Percentiles rank a stretch among this genome's conserved stretches.
Evolutionary conservation across 2,329 filamentous ascomycete genomes (phyloP).

Genomic region (Aspergillus jensenii): DNA sequence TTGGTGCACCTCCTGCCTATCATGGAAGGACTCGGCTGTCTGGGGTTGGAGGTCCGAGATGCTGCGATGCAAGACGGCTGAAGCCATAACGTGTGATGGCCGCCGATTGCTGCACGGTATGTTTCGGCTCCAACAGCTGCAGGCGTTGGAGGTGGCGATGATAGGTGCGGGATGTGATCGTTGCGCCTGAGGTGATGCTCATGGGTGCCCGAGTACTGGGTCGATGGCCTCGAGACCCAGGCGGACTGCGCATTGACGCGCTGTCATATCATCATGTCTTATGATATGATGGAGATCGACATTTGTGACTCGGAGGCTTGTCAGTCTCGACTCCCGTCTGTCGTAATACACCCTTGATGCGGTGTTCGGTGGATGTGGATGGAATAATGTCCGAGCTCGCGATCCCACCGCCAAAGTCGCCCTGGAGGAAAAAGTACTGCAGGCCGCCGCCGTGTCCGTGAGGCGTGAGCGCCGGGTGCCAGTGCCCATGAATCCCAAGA

Average conservation of each 20-base stretch:
- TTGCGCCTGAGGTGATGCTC: neutral
- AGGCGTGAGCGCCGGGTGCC: neutral
- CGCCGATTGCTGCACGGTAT: neutral
- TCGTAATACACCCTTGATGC: neutral
- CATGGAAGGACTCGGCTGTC: neutral
- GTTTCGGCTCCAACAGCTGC: neutral
- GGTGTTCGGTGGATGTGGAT: neutral
- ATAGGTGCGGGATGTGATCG: neutral
- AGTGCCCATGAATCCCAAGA: constrained; percentile 1
- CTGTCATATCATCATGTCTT: neutral
- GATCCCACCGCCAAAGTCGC: neutral
- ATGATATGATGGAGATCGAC: constrained; percentile 4
- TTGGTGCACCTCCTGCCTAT: neutral
- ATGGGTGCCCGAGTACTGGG: constrained; percentile 3
- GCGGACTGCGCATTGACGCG: neutral
- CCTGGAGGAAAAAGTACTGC: neutral
- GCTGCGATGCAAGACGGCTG: neutral
- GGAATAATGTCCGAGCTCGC: neutral
- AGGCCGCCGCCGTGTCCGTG: neutral
- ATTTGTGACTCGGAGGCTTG: neutral
- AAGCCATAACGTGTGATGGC: neutral
- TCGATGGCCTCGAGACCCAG: neutral
- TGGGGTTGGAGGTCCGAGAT: neutral
- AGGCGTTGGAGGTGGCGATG: neutral
- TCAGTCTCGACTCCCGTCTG: neutral